phyloP scores from a whole-genome alignment of 345 rosid species.

The Trapa incisa region DNA sequence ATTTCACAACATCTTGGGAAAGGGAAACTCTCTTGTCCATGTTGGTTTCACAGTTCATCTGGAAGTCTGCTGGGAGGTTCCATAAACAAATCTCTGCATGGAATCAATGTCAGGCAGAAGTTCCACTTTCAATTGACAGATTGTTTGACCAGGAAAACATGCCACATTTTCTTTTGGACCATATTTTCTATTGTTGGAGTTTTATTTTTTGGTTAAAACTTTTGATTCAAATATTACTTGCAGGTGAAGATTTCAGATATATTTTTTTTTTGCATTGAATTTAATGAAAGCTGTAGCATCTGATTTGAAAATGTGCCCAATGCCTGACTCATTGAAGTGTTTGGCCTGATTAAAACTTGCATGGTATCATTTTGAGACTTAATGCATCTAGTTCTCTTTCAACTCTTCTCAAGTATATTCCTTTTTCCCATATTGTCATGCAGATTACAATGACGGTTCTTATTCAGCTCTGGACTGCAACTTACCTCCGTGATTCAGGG shows the following conservation, averaged over 20 bases:
- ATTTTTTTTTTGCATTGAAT: not conserved
- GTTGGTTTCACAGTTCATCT: not conserved
- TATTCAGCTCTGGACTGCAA: slow-evolving; percentile 62
- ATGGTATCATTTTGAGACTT: no score
- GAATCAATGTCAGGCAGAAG: not conserved
- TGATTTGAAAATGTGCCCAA: not conserved
- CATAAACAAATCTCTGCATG: not conserved
- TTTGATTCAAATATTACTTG: no score
- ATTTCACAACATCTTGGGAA: no score
- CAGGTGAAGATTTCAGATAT: not conserved
- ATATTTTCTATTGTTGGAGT: no score
- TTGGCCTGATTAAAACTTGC: not conserved
- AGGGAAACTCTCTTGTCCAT: no score
- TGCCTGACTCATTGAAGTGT: not conserved
- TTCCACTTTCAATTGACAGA: no score
- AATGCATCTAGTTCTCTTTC: slow-evolving; percentile 1
- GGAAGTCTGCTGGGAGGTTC: not conserved
- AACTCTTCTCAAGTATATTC: slow-evolving; percentile 1
- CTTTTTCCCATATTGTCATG: slow-evolving; percentile 7
- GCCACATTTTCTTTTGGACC: no score
- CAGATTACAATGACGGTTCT: slow-evolving; percentile 56
- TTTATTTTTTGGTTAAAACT: no score
- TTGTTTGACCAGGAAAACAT: no score
- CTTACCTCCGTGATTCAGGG: slow-evolving; percentile 42
- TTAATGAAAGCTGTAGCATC: not conserved